Conservation (phyloP, 805 yeast species). For the Wickerhamiella hasegawae region DNA sequence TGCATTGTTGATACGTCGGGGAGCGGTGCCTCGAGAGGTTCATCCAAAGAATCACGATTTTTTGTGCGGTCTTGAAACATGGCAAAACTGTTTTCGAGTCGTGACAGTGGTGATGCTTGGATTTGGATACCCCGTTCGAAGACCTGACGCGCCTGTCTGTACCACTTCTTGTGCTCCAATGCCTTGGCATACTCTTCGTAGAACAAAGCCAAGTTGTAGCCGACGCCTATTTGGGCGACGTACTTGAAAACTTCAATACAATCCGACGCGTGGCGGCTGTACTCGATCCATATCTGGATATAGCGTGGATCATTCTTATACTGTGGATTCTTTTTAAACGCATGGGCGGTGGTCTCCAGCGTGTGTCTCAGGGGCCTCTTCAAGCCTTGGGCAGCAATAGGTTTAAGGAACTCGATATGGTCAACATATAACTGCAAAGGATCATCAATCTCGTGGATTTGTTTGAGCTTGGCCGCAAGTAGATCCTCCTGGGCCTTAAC, state of each 20-base stretch:
- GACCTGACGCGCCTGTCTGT: slow-evolving; percentile 41
- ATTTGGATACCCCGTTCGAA: slow-evolving; percentile 40
- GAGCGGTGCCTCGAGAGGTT: no score
- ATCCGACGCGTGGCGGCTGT: slow-evolving; percentile 49
- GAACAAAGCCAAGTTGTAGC: slow-evolving; percentile 44
- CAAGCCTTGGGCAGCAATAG: neutral
- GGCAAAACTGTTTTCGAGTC: slow-evolving; percentile 29
- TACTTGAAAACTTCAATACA: slow-evolving; percentile 59
- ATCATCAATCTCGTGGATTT: neutral
- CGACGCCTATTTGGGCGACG: slow-evolving; percentile 57
- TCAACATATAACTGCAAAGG: slow-evolving; percentile 24
- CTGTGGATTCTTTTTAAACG: slow-evolving; percentile 44
- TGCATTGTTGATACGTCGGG: no score
- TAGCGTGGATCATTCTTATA: slow-evolving; percentile 77
- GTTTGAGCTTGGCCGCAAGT: no score
- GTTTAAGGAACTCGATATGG: slow-evolving; percentile 2
- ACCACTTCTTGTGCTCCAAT: slow-evolving; percentile 35
- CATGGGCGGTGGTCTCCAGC: slow-evolving; percentile 55
- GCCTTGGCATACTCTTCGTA: slow-evolving; percentile 66
- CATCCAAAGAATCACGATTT: no score
- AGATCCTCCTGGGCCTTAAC: neutral
- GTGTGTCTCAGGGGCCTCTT: neutral
- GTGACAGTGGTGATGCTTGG: slow-evolving; percentile 47
- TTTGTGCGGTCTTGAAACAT: slow-evolving; percentile 24
- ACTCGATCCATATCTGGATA: slow-evolving; percentile 65